These are phyloP conservation scores for Fusarium devonianum DNA, from an alignment of 2,329 filamentous ascomycete genomes.

Conservation along the genomic window DNA sequence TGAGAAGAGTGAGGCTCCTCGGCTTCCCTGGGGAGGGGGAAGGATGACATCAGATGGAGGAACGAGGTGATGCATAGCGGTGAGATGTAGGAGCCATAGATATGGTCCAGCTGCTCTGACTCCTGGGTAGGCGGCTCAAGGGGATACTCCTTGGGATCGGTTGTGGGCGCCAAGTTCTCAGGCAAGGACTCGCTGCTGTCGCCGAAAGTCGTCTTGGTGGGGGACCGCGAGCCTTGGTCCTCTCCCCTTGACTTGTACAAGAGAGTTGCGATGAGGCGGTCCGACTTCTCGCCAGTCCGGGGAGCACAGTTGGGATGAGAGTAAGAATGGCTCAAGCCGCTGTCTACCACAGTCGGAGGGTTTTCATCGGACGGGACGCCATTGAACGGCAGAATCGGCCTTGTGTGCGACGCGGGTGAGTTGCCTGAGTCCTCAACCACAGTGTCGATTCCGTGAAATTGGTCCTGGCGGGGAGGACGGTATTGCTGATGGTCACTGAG, in stretches of 20 bases:
- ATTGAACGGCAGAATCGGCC: conserved; percentile 59
- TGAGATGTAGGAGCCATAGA: conserved; percentile 71
- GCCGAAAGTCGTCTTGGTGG: conserved; percentile 40
- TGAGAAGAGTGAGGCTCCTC: conserved; percentile 66
- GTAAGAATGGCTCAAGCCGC: conserved; percentile 67
- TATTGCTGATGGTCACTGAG: conserved; percentile 70
- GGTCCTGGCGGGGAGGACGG: conserved; percentile 62
- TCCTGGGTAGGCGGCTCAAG: conserved; percentile 65
- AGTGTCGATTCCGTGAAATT: conserved; percentile 67
- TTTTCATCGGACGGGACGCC: conserved; percentile 67
- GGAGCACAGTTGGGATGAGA: conserved; percentile 70
- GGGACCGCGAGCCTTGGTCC: conserved; percentile 42
- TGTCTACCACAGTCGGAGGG: conserved; percentile 67
- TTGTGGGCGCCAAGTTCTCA: conserved; percentile 66
- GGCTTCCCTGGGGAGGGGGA: conserved; percentile 62
- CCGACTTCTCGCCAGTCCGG: conserved; percentile 53
- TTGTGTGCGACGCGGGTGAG: conserved; percentile 49
- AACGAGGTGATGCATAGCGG: conserved; percentile 71
- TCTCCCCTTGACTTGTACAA: conserved; percentile 63
- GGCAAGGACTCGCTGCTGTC: conserved; percentile 51
- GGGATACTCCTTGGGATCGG: conserved; percentile 64
- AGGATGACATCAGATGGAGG: conserved; percentile 69
- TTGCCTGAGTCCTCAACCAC: conserved; percentile 64
- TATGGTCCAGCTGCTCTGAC: conserved; percentile 65
- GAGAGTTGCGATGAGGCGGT: conserved; percentile 67